Conservation (phyloP, 2,329 filamentous ascomycete genomes). For the Xylariaceae sp. region DNA sequence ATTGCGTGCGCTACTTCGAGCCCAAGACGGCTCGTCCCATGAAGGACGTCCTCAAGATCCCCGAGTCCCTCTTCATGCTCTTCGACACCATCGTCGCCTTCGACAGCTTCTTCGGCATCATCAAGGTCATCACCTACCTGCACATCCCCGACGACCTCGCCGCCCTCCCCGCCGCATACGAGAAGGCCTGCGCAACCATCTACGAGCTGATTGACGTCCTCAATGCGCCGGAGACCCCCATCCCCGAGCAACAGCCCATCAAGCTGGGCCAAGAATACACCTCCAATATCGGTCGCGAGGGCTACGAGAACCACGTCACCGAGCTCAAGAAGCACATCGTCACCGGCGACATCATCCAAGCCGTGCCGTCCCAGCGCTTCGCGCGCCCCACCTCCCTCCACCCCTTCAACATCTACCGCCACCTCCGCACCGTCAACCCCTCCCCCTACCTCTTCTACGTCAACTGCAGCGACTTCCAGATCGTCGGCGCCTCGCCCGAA, state of each 20-base stretch:
- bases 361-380: conserved; percentile 90
- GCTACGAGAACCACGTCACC: conserved; percentile 87
- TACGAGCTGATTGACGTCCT: conserved; percentile 65
- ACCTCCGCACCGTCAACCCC: conserved; percentile 93
- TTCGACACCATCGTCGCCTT: conserved; percentile 93
- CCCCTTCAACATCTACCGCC: conserved; percentile 96
- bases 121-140: conserved; percentile 91
- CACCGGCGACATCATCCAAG: conserved; percentile 93
- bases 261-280: conserved; percentile 70
- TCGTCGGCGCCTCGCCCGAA: conserved; percentile 92
- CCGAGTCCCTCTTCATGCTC: conserved; percentile 94
- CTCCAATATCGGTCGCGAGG: conserved; percentile 83
- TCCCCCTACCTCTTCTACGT: conserved; percentile 97
- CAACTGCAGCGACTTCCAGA: conserved; percentile 85
- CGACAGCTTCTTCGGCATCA: conserved; percentile 87
- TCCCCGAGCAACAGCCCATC: conserved; percentile 73
- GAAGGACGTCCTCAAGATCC: conserved; percentile 82
- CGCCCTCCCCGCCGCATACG: conserved; percentile 62
- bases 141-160: conserved; percentile 55
- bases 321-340: conserved; percentile 85
- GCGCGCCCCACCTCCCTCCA: conserved; percentile 84
- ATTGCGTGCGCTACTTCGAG: conserved; percentile 97
- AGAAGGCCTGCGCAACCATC: conserved; percentile 59
- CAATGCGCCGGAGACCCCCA: conserved; percentile 65
- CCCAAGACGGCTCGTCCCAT: conserved; percentile 87